These are phyloP conservation scores for Gryganskiella cystojenkinii DNA, from an alignment of 192 early-diverging fungal genomes.

Conservation along the genomic window DNA sequence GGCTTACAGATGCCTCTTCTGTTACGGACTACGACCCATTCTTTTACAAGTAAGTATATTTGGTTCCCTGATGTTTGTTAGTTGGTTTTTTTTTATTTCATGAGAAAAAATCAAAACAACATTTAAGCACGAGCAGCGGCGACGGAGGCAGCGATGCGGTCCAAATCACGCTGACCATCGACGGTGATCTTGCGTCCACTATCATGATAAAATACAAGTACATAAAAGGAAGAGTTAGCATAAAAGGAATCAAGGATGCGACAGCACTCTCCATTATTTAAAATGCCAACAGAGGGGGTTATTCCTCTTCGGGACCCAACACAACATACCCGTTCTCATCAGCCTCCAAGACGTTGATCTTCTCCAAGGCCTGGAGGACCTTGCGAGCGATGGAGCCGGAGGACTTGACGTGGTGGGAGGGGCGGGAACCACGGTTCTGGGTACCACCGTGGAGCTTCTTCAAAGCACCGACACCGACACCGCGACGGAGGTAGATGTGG, in stretches of 20 bases:
- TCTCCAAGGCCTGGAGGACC: conserved; percentile 98
- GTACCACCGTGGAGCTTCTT: conserved; percentile 94
- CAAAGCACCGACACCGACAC: conserved; percentile 94
- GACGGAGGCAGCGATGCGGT: conserved; percentile 86
- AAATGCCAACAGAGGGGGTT: no score
- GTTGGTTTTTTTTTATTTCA: no score
- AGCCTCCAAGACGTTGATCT: conserved; percentile 97
- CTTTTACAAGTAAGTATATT: not conserved
- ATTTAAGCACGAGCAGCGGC: conserved; percentile 46
- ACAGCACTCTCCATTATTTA: no score
- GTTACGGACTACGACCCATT: no score
- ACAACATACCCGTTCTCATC: conserved; percentile 78
- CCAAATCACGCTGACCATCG: conserved; percentile 98
- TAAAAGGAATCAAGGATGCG: no score
- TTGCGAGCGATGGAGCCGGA: conserved; percentile 96
- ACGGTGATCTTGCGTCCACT: conserved; percentile 96
- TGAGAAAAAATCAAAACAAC: no score
- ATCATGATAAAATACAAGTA: conserved; percentile 7
- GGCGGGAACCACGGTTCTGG: conserved; percentile 92
- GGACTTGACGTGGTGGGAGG: conserved; percentile 87
- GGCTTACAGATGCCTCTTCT: no score
- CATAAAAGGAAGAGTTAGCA: conserved; percentile 10
- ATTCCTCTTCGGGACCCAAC: no score
- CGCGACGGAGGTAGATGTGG: conserved; percentile 97
- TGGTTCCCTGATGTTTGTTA: conserved; percentile 19